Base-by-base conservation (phyloP, 176 grass and related monocot species). In the Oryza coarctata region DNA sequence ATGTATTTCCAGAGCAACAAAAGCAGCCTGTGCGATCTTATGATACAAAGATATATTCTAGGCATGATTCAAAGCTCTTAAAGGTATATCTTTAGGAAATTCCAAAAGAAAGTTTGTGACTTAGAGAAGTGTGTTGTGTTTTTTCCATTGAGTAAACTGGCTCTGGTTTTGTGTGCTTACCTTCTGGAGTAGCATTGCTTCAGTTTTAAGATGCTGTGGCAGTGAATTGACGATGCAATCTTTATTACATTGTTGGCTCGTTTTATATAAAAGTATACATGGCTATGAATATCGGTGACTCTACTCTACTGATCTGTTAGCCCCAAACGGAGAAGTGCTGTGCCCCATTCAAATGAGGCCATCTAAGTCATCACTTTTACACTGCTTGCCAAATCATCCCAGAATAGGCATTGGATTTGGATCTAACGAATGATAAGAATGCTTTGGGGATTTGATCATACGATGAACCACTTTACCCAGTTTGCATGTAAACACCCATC, bases 1-100 rank as follows among this genome's bases (percentile, higher is more conserved):
- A 26, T 86, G 17, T 78, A 39, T 85, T 91, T 78, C 82, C 82
- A 55, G 85, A 88, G 83, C 93, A 91, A 82, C 90, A 90, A 80
- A 95, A 95, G 82, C 85, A 84, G 50, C 85, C 73, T 65, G 62
- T 77, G 78, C 88, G 85, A 61, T 82, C 89, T 65, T 90, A 98
- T 84, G 95, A 91, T 84, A 27, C 63, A 10, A 93, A 93, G 67
- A 84, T 95, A 61, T 98, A 91, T 85, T 82, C 82, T 84, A 95
- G 90, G 80, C 91, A 95, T 33, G 89, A 95, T 86, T 40, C 64
- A 15, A 90, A 95, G 73, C 52, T 80, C 82, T 82, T 83, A 65
- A 99, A 99, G 91, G 93, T 99, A 86, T 80, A 60, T 80, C 20
- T 68, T 71, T 82, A 80, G 50, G 15, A 20, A 77, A 2, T 89